Base-by-base conservation (phyloP, 352 stramenopile genomes). In the Detonula confervacea region DNA sequence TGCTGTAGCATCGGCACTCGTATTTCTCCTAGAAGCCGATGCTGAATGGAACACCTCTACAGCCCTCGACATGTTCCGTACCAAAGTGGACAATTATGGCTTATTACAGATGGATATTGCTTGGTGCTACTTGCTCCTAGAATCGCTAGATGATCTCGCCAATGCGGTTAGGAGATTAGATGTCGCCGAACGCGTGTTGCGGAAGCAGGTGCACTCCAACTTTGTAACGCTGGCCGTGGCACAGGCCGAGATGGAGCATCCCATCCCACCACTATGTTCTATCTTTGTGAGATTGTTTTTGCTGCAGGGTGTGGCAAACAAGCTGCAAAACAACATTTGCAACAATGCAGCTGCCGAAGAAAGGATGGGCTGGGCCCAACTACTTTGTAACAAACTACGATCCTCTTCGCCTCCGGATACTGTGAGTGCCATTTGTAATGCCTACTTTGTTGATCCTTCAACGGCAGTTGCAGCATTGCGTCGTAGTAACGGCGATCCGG, bases 61-160 rank as follows among this genome's bases (percentile, higher is more conserved):
- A 25, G 49, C 46, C 0, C 57, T 77, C 9, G 22, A 8, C 0
- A 27, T 9, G 24, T 81, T 64, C 65, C 59, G 37, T 37, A 14
- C 14, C 11, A 64, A 59, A 42, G 63, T 71, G 0, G 73, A 81
- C 54, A 81, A 81, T 27, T 81, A 77, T 27, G 73, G 73, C 14
- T 30, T 81, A 12, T 25, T 81, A 14, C 73, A 81, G 52, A n/a
- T 81, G 8, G 73, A 80, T 35, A 80, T 80, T 69, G 62, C 63
- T 24, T 80, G 72, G 72, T 64, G 24, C 46, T 80, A 75, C 51
- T 42, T 80, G 0, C 25, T 66, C 12, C 46, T 80, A 11, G 44
- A 65, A 52, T 69, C 51, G 12, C 37, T 80, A 22, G 64, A 74
- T 0, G 44, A 64, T 54, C 33, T 80, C 18, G 14, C 60, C 5